Evolutionary conservation across 129 eudicot genomes (phyloP), one percentile per base, ranked within the genome.

Genomic region (Pittosporum tobira): DNA sequence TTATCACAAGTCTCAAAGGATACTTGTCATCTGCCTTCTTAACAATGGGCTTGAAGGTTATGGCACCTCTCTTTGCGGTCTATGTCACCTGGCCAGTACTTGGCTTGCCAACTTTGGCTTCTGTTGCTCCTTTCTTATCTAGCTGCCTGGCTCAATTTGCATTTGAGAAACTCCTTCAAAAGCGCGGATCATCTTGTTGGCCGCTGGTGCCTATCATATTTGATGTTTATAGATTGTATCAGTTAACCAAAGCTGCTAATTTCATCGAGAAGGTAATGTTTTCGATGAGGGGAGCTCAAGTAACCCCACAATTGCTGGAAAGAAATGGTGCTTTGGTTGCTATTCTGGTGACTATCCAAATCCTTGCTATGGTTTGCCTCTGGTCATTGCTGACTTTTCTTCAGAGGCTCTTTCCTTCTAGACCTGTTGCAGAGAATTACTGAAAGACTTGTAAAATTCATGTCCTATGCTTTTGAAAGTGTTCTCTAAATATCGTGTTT

Each of bases 361-460:
- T 80, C 21, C 71, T 87, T 28, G 88, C 78, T 20, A 38, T 83
- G 48, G 60, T 87, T 51, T 83, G 93, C 70, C 80, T 87, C 2
- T 87, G 96, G 96, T 87, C 96, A 16, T 70, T 87, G 65, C 52
- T 87, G 61, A 87, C 94, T 7, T 87, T 83, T 73, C 80, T 87
- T 46, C 80, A 67, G 37, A 62, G 96, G 82, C 82, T 87, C 56
- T 83, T 83, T 65, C 96, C 96, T 26, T 83, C 88, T n/a, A 77
- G 94, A 65, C 93, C 94, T n/a, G 94, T 87, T 63, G 72, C 87
- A 19, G 84, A 77, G 68, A 82, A 87, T 40, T 79, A 82, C 54
- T 87, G 73, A n/a, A n/a, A 46, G 5, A 47, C 50, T 61, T 68
- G 74, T 54, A 63, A 48, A 44, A 56, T 50, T 6, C 25, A 34